Evolutionary conservation across 2,329 filamentous ascomycete genomes (phyloP).

Genomic region (Fusarium pseudoanthophilum): DNA sequence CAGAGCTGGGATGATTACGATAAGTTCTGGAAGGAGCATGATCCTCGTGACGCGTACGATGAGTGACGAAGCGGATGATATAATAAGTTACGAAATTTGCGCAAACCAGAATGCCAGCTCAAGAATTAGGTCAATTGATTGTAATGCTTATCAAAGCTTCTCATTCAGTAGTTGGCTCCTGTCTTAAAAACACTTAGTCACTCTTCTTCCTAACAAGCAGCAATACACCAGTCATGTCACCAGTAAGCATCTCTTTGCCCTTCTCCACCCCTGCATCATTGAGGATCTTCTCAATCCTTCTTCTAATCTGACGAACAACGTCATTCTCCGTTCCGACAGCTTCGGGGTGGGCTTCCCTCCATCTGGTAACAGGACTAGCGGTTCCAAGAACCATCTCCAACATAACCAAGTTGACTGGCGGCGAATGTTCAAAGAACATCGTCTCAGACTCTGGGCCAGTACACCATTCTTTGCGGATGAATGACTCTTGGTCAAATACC

Average conservation of each 20-base stretch:
- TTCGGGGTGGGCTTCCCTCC: not conserved
- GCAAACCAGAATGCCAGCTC: not conserved
- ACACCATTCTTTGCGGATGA: not conserved
- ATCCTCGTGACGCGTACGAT: constrained; percentile 44
- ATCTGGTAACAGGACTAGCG: not conserved
- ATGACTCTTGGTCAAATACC: not conserved
- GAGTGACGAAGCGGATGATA: not conserved
- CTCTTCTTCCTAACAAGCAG: not conserved
- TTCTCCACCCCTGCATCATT: not conserved
- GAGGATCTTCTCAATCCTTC: not conserved
- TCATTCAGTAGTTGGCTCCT: too few species aligned
- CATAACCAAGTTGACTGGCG: not conserved
- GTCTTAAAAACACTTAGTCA: not conserved
- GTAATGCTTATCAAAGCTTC: not conserved
- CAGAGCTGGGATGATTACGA: constrained; percentile 62
- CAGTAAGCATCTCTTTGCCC: not conserved
- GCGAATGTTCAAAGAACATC: not conserved
- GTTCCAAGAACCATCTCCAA: not conserved
- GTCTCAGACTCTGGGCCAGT: not conserved
- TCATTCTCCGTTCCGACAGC: not conserved
- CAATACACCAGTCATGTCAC: not conserved
- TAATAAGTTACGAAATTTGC: not conserved
- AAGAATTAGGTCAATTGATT: not conserved
- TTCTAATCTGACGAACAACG: not conserved
- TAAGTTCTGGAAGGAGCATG: constrained; percentile 42